Percentiles rank a stretch among this genome's conserved stretches.
These are phyloP conservation scores for Phytophthora tentaculata DNA, from an alignment of 352 stramenopile genomes.

Conservation along the genomic window DNA sequence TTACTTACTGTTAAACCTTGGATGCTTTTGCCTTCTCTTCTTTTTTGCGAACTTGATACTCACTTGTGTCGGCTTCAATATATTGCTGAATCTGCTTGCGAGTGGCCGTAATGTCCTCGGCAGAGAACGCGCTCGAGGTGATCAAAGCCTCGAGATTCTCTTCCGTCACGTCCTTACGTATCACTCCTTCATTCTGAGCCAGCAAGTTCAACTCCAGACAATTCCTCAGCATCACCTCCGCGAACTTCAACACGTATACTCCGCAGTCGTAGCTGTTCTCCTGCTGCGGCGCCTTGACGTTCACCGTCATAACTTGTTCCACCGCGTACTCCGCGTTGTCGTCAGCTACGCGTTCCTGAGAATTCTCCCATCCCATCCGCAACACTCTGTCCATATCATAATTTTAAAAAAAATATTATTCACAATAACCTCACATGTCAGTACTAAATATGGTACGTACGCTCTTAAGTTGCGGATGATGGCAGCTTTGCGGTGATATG, in stretches of 20 bases:
- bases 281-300: conserved; percentile 56
- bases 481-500: conserved; percentile 64
- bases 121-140: conserved; percentile 42
- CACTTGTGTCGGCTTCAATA: conserved; percentile 38
- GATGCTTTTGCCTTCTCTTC: conserved; percentile 19
- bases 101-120: conserved; percentile 44
- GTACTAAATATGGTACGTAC: conserved; percentile 35
- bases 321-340: conserved; percentile 45
- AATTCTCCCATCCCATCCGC: conserved; percentile 58
- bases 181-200: conserved; percentile 34
- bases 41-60: conserved; percentile 36
- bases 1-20: conserved; percentile 16
- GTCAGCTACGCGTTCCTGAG: conserved; percentile 14
- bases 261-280: conserved; percentile 74
- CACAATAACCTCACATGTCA: neutral
- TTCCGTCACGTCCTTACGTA: conserved; percentile 49
- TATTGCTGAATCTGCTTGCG: conserved; percentile 42
- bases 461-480: conserved; percentile 66
- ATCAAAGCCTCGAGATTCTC: conserved; percentile 50
- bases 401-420: conserved; percentile 4
- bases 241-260: conserved; percentile 72
- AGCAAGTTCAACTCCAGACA: conserved; percentile 34
- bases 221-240: conserved; percentile 60
- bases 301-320: conserved; percentile 41
- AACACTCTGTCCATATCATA: conserved; percentile 45